Evolutionary conservation across 345 rosid species (phyloP), one percentile per base, ranked within the genome.

Genomic region (Eucalyptus grandis): DNA sequence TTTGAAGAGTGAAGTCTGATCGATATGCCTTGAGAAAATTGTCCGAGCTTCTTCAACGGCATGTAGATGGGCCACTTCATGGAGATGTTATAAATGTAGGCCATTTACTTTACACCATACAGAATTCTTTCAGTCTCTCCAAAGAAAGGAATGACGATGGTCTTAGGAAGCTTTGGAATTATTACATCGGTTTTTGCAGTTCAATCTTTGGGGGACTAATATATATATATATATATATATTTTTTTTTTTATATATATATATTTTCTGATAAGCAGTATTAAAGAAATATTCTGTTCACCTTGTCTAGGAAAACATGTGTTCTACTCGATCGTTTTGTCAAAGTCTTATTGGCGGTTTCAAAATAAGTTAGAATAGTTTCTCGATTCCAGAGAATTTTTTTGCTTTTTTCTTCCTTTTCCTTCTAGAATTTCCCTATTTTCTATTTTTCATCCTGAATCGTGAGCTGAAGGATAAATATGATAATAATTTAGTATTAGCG

Each of bases 11-110:
- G 34, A 90, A 89, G 56, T 90, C 90, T 14, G 93, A 94, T 90
- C 93, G 94, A 49, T 92, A 88, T 62, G 91, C 97, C 19, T 88
- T 96, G 62, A 92, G 92, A 90, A 93, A 91, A 92, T 87, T 95
- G 86, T 95, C 92, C 60, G 83, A 90, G 11, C 92, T 92, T 88
- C 92, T 93, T 31, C 89, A 90, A 81, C 44, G 83, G 34, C 87
- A 88, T 37, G 88, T 90, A 88, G 92, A 86, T 49, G 89, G 67
- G 11, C 56, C 56, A 53, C 56, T 53, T 53, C 56, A 17, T 53
- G 24, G 56, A 53, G 56, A 53, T 53, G 56, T 17, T 53, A 53
- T 17, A 53, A 0, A 53, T 53, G 22, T 53, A 17, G 56, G 22
- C 24, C 56, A 53, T 53, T 53, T 53, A 53, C 22, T 17, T 53